phyloP scores from a whole-genome alignment of 257 asterid species.

The Nicotiana undulata region DNA sequence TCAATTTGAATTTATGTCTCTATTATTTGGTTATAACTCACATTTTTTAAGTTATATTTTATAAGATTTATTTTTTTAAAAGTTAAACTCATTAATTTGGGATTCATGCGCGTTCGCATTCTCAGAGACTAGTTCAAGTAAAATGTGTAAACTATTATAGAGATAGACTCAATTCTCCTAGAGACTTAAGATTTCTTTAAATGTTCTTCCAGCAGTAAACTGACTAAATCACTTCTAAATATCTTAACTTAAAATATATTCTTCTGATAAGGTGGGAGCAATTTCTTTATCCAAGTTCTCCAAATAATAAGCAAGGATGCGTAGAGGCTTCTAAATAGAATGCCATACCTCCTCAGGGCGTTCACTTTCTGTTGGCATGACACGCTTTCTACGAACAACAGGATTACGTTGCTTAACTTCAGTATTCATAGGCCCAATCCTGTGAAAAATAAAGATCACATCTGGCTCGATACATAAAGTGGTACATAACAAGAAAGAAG shows the following conservation, averaged over 20 bases:
- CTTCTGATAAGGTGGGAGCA: background rate
- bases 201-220: background rate
- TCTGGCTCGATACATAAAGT: background rate
- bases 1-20: too few relatives aligned
- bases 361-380: slow-evolving; percentile 46
- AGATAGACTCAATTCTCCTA: background rate
- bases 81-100: too few relatives aligned
- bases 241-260: background rate
- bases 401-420: slow-evolving; percentile 74
- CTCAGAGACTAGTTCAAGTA: background rate
- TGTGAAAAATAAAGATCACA: slow-evolving; percentile 17
- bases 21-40: too few relatives aligned
- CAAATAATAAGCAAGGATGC: background rate
- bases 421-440: slow-evolving; percentile 93
- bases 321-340: background rate
- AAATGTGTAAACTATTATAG: background rate
- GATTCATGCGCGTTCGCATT: too few relatives aligned
- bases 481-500: background rate
- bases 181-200: background rate
- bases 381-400: slow-evolving; percentile 47
- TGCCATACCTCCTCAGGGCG: slow-evolving; percentile 73
- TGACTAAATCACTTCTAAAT: background rate
- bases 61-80: too few relatives aligned
- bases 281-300: background rate
- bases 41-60: too few relatives aligned